phyloP scores from a whole-genome alignment of 176 grass and related monocot species.

The Aegilops speltoides region DNA sequence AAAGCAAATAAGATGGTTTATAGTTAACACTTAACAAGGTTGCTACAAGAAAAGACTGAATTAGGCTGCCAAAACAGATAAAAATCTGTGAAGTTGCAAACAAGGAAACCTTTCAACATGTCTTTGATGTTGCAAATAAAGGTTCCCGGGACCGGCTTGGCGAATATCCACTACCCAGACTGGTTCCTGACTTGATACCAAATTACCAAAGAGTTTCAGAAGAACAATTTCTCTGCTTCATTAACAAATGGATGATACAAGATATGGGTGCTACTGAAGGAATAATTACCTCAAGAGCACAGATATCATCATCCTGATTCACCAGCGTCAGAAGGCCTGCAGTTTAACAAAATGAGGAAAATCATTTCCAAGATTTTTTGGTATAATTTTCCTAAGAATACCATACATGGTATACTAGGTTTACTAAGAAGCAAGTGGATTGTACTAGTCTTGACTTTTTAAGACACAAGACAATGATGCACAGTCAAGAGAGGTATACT shows the following conservation, averaged over 20 bases:
- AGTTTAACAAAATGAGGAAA: constrained; percentile 17
- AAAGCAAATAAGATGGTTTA: background rate
- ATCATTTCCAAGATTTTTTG: background rate
- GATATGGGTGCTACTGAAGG: background rate
- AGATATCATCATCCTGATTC: constrained; percentile 85
- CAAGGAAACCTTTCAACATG: constrained; percentile 36
- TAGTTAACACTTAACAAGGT: background rate
- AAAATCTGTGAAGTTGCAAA: too few relatives aligned
- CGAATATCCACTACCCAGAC: constrained; percentile 79
- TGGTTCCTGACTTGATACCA: constrained; percentile 65
- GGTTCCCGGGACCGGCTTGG: constrained; percentile 65
- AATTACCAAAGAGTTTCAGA: background rate
- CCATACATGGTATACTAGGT: too few relatives aligned
- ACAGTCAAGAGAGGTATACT: constrained; percentile 17
- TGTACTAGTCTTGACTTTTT: background rate
- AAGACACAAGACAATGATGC: background rate
- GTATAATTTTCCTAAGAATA: background rate
- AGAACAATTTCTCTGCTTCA: background rate
- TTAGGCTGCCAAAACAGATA: background rate
- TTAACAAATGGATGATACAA: background rate
- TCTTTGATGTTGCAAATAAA: constrained; percentile 94
- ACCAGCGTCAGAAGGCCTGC: constrained; percentile 82
- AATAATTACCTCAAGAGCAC: constrained; percentile 82
- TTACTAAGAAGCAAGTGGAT: background rate
- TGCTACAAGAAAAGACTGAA: background rate